Percentiles rank a stretch among this genome's conserved stretches.
These are phyloP conservation scores for Penicillium ochrochloron DNA, from an alignment of 495 filamentous ascomycete genomes.

Conservation along the genomic window DNA sequence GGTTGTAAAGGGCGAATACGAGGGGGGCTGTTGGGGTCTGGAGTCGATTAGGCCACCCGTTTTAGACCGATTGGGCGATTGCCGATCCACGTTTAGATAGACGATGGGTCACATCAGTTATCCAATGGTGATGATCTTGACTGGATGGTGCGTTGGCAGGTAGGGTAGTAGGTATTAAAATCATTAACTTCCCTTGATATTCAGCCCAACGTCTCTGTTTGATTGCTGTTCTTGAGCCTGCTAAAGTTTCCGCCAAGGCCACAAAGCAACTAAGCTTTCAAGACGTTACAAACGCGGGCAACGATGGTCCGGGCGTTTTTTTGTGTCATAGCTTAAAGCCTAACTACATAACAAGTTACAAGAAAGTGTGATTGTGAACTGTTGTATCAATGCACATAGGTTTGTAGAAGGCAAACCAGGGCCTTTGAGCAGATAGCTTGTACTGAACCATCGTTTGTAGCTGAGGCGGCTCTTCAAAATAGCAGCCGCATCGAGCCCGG, in stretches of 20 bases:
- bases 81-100: background rate
- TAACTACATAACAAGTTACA: background rate
- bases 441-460: background rate
- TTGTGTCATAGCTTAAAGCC: background rate
- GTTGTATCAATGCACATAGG: background rate
- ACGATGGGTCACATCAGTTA: background rate
- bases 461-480: background rate
- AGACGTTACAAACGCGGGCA: background rate
- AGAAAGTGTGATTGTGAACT: background rate
- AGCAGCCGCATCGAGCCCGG: too few relatives aligned
- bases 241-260: background rate
- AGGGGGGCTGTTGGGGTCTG: background rate
- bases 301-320: background rate
- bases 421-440: background rate
- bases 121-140: background rate
- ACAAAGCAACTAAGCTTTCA: background rate
- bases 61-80: background rate
- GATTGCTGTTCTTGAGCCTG: background rate
- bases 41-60: background rate
- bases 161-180: background rate
- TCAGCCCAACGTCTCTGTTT: background rate
- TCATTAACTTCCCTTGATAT: background rate
- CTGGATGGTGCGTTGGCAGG: background rate
- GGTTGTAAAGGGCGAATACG: conserved; percentile 5
- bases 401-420: background rate